Evolutionary conservation across 2,329 filamentous ascomycete species (phyloP), one percentile per base, ranked within the genome.

Genomic region (Fusarium lyarnte): DNA sequence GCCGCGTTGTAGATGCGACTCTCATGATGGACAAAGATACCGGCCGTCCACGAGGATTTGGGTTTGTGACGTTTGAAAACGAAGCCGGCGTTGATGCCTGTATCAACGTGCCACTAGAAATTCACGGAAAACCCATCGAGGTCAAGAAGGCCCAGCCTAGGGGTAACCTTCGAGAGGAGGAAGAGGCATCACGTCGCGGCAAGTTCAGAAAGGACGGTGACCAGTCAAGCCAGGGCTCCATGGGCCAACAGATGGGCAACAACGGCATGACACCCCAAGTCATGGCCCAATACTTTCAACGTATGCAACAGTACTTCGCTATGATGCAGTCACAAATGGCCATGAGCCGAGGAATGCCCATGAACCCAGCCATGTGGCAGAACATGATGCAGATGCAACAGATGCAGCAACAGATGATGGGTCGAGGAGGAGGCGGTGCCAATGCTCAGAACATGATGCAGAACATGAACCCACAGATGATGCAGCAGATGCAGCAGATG

Each of bases 11-110:
- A 42, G 96, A 99, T 83, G 96, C 96, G 4, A 99, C 96, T 0
- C 90, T 99, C 5, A 99, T 99, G 96, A 99, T 99, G 91, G 96
- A 99, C 82, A 99, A 99, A 84, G 96, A 99, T 81, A 99, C 96
- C 2, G 96, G 96, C n/a, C 90, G 96, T 43, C 96, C 96, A 6
- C 89, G 96, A 79, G 96, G 96, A 4, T 99, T 99, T 78, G 96
- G 96, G 19, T 99, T 99, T 81, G 96, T 99, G 58, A 99, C 96
- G 0, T 99, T 99, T 77, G 96, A 99, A 83, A 97, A 92, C 74
- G 96, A 99, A 78, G 91, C 94, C 21, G 96, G 96, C 23, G 96
- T 99, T 47, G 96, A 99, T 73, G 93, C 93, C 38, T 97, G 95
- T 68, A 90, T 99, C 46, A 91, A 92, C 62, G 89, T 91, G 27